Evolutionary conservation across 2,329 filamentous ascomycete genomes (phyloP), one percentile per base, ranked within the genome.

Genomic region (Ceratocystis lukuohia): DNA sequence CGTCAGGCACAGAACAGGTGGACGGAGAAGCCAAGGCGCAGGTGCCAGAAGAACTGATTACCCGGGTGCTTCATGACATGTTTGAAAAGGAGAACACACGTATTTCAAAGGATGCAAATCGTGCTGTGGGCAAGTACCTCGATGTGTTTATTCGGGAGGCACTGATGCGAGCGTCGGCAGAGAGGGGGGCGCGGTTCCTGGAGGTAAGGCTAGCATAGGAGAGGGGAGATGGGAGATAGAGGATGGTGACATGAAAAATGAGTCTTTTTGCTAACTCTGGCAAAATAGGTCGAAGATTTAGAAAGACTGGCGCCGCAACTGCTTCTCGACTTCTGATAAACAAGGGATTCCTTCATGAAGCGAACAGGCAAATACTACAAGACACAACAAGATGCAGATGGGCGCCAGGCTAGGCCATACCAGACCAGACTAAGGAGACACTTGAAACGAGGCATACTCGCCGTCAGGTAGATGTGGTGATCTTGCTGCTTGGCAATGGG

Each of bases 61-160:
- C 88, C 8, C 83, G 85, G 45, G 77, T 96, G 2, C 78, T 96
- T 44, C 87, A 95, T 73, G 85, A 92, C 71, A 85, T 88, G 73
- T 96, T 96, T 72, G 80, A 87, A 71, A 80, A 82, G 68, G 82
- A 88, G 62, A 81, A 82, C 66, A 92, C 88, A 28, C 81, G 87
- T 70, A 85, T 96, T 70, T 86, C 86, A 6, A 86, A 84, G 71
- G 88, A 91, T 72, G 91, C 91, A 3, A 89, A 92, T 73, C 81
- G 78, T 5, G 83, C 91, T 1, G 82, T 92, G 67, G 88, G 85
- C 15, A 91, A 88, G 76, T 97, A 97, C 74, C 82, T 96, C 75
- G 91, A 96, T 75, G 84, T 93, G 0, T 97, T 96, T 76, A 88
- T 96, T 65, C 82, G 88, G 69, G 93, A 97, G 77, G 90, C 91